phyloP scores from a whole-genome alignment of 176 grass and related monocot genomes.

The Bolboschoenus planiculmis region DNA sequence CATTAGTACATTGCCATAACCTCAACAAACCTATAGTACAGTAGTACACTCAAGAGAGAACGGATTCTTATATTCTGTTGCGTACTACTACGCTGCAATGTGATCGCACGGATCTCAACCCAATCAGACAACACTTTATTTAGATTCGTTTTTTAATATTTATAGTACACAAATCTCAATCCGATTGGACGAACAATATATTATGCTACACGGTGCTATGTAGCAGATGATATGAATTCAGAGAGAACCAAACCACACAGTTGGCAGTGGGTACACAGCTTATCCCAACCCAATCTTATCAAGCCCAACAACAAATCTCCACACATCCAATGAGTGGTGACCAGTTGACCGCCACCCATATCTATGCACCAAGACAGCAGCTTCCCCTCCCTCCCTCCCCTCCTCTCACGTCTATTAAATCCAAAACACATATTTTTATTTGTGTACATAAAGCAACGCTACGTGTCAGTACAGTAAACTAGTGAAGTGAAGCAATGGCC shows the following conservation, averaged over 20 bases:
- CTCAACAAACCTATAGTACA: neutral
- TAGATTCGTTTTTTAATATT: no score
- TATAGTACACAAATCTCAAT: no score
- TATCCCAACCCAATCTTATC: conserved; percentile 33
- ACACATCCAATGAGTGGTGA: conserved; percentile 34
- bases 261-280: neutral
- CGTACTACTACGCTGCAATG: no score
- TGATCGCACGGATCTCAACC: no score
- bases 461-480: neutral
- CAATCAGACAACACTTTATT: no score
- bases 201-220: no score
- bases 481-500: conserved; percentile 15
- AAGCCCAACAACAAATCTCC: conserved; percentile 8
- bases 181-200: no score
- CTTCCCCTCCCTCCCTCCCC: neutral
- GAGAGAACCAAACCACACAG: neutral
- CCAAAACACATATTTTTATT: conserved; percentile 11
- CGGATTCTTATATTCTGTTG: no score
- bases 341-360: neutral
- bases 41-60: neutral
- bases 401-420: conserved; percentile 5
- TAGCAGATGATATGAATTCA: no score
- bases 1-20: neutral
- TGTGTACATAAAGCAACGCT: neutral
- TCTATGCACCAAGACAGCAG: conserved; percentile 5